Conservation (phyloP, 2,329 filamentous ascomycete species). For the Metarhizium sp. region DNA sequence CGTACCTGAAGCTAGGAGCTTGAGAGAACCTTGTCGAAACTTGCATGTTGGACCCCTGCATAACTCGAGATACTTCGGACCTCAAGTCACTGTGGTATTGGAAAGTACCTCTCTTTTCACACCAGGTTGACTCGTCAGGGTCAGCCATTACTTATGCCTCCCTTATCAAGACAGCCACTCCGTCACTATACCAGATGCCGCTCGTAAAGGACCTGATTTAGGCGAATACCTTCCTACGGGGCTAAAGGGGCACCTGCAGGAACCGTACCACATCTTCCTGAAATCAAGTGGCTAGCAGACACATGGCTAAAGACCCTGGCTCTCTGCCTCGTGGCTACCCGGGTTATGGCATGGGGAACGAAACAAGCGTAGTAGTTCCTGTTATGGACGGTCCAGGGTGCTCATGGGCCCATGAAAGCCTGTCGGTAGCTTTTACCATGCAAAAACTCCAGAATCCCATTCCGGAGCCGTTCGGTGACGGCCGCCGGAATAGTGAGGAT, state of each 20-base stretch:
- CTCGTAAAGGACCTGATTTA: neutral
- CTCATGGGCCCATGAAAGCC: neutral
- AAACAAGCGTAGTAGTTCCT: neutral
- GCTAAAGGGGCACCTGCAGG: neutral
- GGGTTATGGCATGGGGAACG: neutral
- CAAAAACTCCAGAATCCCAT: neutral
- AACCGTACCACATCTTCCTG: neutral
- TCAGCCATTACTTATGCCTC: neutral
- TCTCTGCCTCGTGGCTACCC: neutral
- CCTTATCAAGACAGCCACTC: neutral
- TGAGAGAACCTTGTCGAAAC: neutral
- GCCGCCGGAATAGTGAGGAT: neutral
- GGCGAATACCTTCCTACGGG: neutral
- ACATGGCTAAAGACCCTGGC: neutral
- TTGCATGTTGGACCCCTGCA: neutral
- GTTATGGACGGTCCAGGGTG: neutral
- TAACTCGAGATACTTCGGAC: neutral
- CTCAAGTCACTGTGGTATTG: neutral
- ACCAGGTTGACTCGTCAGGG: neutral
- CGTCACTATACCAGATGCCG: neutral
- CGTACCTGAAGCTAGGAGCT: too few species aligned
- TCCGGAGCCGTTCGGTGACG: conserved; percentile 7
- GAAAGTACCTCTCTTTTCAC: neutral
- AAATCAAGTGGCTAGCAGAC: neutral
- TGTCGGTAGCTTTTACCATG: neutral